Percentiles rank a stretch among this genome's conserved stretches.
Evolutionary conservation across 75 land plant genomes (phyloP).

Genomic region (Cunninghamia lanceolata): DNA sequence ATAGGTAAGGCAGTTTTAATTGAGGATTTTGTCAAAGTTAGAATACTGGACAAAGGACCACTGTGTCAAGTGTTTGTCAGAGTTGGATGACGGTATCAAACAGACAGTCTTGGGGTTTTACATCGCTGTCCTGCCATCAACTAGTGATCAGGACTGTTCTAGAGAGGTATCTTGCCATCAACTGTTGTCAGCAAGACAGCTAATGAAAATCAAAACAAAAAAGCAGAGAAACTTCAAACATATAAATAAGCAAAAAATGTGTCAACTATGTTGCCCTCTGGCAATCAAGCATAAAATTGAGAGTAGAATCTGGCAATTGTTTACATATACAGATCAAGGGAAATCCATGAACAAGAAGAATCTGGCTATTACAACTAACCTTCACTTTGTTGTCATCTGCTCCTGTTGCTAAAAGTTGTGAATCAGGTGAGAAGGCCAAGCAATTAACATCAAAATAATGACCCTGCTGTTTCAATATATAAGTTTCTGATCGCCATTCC

Average conservation of each 20-base stretch:
- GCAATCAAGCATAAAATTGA: not conserved
- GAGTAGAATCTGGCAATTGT: not conserved
- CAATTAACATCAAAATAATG: slow-evolving; percentile 98
- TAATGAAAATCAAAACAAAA: not conserved
- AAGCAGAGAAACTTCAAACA: not conserved
- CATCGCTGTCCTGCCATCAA: no score
- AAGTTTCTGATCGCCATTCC: slow-evolving; percentile 98
- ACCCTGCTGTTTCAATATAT: slow-evolving; percentile 95
- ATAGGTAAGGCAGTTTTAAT: no score
- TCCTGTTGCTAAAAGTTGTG: slow-evolving; percentile 92
- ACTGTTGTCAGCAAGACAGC: not conserved
- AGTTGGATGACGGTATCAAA: no score
- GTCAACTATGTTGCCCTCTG: not conserved
- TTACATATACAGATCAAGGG: not conserved
- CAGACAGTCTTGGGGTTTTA: no score
- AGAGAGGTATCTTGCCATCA: no score
- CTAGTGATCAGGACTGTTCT: no score
- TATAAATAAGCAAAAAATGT: not conserved
- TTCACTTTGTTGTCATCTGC: slow-evolving; percentile 98
- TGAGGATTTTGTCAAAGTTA: no score
- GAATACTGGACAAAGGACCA: no score
- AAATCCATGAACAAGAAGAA: not conserved
- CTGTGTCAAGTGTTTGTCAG: no score
- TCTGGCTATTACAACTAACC: slow-evolving; percentile 33
- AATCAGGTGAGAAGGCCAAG: slow-evolving; percentile 89